Base-by-base conservation (phyloP, 2,329 filamentous ascomycete species). In the Chrysoporthe puriensis region DNA sequence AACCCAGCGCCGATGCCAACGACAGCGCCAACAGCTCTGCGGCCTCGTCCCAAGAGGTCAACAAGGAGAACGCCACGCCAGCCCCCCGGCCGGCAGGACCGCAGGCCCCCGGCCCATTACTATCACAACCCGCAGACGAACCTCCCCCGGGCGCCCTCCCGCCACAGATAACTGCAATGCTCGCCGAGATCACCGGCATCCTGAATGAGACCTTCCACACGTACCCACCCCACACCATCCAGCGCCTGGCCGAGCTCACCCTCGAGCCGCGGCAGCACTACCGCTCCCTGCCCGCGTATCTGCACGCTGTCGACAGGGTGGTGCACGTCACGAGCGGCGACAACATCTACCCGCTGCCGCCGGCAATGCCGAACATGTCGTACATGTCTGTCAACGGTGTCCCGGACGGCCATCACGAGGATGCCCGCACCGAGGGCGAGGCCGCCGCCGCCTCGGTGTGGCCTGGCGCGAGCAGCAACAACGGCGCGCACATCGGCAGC, bases 261-360 rank as follows among this genome's bases (percentile, higher is more conserved):
- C 83, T 97, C 46, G 80, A 84, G 36, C 96, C 96, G 1, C 90
- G 84, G 69, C 85, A 85, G 66, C 91, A 97, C 79, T 97, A 98
- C 81, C 88, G 87, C 70, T 91, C 89, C 64, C 85, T 98, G 2
- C 88, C 92, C 0, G 86, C 94, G 13, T 99, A 96, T 77, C 88
- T 99, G 13, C 91, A 96, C 73, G 96, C 96, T 2, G 86, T 98
- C 61, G 93, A 98, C 77, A 90, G 96, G 66, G 91, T 97, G 32
- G 89, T 97, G 34, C 93, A 91, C 66, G 96, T 99, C 66, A 96
- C 94, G 13, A 97, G 93, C 48, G 87, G 90, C 36, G 88, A 90
- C 26, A 90, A 91, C 71, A 84, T 89, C 67, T 99, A 97, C 75
- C 96, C 96, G 0, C 86, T 98, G 1, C 93, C 92, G 1, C 86